Evolutionary conservation across 2,329 filamentous ascomycete species (phyloP).

Genomic region (Cladophialophora bantiana): DNA sequence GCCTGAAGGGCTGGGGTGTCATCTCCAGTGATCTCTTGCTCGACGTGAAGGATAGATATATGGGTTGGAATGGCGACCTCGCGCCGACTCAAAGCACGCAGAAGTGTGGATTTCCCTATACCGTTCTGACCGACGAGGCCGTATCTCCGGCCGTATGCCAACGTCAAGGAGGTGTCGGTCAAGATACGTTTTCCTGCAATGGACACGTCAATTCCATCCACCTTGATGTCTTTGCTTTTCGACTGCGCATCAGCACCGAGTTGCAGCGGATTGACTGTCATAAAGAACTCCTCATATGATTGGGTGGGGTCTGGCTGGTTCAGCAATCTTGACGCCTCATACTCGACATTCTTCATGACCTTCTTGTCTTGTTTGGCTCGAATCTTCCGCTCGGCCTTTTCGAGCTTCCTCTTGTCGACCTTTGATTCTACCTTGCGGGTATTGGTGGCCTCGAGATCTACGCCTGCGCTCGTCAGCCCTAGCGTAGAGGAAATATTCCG

Average conservation of each 20-base stretch:
- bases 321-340: constrained; percentile 90
- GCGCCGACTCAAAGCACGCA: constrained; percentile 88
- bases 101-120: constrained; percentile 95
- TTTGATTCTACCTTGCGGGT: constrained; percentile 94
- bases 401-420: constrained; percentile 97
- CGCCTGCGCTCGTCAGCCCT: constrained; percentile 79
- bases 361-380: constrained; percentile 99
- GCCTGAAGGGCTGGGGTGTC: constrained; percentile 95
- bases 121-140: constrained; percentile 99
- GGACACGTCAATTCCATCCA: constrained; percentile 93
- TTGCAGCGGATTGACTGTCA: constrained; percentile 97
- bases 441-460: constrained; percentile 94
- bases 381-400: constrained; percentile 98
- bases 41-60: constrained; percentile 98
- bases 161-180: constrained; percentile 85
- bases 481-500: constrained; percentile 96
- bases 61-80: constrained; percentile 94
- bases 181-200: constrained; percentile 89
- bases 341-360: constrained; percentile 96
- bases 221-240: constrained; percentile 99
- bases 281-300: constrained; percentile 99
- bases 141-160: constrained; percentile 92
- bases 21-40: constrained; percentile 97
- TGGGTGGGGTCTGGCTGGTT: constrained; percentile 81
- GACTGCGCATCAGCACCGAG: constrained; percentile 72